Conservation (phyloP, 768 basidiomycete species). For the Trametes cingulata region DNA sequence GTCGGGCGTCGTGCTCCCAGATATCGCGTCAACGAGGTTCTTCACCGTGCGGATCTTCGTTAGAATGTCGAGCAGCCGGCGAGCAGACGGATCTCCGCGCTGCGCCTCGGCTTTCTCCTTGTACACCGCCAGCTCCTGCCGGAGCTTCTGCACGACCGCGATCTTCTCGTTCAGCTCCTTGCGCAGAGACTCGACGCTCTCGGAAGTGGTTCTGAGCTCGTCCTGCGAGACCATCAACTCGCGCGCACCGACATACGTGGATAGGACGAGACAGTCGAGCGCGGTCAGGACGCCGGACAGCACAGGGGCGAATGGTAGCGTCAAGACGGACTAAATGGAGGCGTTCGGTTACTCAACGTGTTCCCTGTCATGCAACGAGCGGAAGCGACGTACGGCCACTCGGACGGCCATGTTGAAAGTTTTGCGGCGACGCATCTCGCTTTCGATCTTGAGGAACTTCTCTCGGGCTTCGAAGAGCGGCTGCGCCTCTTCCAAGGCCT, state of each 20-base stretch:
- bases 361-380: not conserved
- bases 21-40: not conserved
- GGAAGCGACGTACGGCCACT: not conserved
- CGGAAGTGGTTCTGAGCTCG: not conserved
- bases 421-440: not conserved
- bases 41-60: not conserved
- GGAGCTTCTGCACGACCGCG: not conserved
- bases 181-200: not conserved
- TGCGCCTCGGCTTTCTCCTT: not conserved
- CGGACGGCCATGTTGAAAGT: not conserved
- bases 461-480: not conserved
- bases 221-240: not conserved
- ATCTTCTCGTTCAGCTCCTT: not conserved
- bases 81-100: not conserved
- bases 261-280: not conserved
- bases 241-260: not conserved
- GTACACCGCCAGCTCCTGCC: not conserved
- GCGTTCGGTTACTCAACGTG: not conserved
- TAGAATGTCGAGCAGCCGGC: not conserved
- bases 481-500: not conserved
- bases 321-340: not conserved
- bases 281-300: not conserved
- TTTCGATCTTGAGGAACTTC: not conserved
- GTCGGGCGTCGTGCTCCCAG: not conserved
- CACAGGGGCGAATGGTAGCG: slow-evolving; percentile 1